phyloP scores from a whole-genome alignment of 768 basidiomycete species.

The Macrolepiota dolichaula region DNA sequence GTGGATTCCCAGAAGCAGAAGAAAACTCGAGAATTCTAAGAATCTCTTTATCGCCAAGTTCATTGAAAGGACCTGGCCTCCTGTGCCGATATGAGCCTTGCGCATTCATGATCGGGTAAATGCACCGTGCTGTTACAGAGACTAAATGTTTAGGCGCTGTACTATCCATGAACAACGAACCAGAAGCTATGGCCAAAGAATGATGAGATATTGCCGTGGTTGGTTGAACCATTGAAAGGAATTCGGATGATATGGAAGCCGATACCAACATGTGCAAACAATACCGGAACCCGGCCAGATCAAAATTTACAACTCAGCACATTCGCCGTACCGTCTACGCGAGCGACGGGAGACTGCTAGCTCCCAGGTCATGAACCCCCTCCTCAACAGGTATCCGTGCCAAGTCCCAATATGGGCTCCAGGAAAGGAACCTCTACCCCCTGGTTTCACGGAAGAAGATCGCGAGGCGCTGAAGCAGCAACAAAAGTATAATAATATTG shows the following conservation, averaged over 20 bases:
- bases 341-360: neutral
- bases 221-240: neutral
- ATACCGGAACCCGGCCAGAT: slow-evolving; percentile 6
- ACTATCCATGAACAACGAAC: neutral
- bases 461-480: slow-evolving; percentile 59
- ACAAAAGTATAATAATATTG: slow-evolving; percentile 76
- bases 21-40: slow-evolving; percentile 10
- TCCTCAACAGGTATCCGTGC: slow-evolving; percentile 34
- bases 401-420: slow-evolving; percentile 76
- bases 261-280: neutral
- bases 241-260: neutral
- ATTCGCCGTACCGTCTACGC: neutral
- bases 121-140: neutral
- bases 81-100: neutral
- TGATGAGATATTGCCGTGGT: neutral
- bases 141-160: neutral
- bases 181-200: neutral
- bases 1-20: neutral
- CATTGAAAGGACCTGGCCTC: neutral
- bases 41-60: slow-evolving; percentile 13
- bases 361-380: slow-evolving; percentile 24
- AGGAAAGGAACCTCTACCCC: slow-evolving; percentile 87
- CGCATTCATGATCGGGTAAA: neutral
- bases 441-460: slow-evolving; percentile 81
- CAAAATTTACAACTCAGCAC: slow-evolving; percentile 2